A percentile compares a stretch with the other conserved stretches of the same genome.
phyloP scores from a whole-genome alignment of 2,329 filamentous ascomycete species.

The Didymella lethalis region DNA sequence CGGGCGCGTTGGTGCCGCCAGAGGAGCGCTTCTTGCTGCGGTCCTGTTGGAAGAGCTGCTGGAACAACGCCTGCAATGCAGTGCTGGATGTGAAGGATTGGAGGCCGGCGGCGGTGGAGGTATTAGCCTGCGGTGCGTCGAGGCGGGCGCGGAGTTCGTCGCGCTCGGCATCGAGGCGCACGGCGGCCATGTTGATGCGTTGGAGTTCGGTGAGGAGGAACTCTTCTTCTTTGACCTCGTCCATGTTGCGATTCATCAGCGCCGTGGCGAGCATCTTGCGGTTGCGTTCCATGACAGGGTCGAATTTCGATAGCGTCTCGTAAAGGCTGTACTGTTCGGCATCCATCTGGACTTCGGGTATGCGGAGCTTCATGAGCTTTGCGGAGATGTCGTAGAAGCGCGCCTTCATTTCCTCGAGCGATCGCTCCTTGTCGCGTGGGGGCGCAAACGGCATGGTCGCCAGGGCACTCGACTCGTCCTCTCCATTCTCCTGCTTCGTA shows the following conservation, averaged over 20 bases:
- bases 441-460: conserved; percentile 53
- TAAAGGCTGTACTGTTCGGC: conserved; percentile 82
- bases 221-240: conserved; percentile 92
- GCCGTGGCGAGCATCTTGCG: conserved; percentile 87
- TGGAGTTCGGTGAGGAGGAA: conserved; percentile 88
- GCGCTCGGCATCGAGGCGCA: conserved; percentile 86
- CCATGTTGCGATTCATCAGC: conserved; percentile 78
- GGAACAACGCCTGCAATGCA: conserved; percentile 79
- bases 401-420: conserved; percentile 89
- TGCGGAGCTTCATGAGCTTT: conserved; percentile 52
- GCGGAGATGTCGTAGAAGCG: conserved; percentile 87
- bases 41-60: conserved; percentile 82
- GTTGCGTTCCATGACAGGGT: conserved; percentile 77
- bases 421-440: conserved; percentile 62
- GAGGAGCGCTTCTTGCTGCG: conserved; percentile 83
- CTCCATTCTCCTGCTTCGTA: conserved; percentile 26
- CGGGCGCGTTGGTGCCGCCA: conserved; percentile 37
- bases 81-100: conserved; percentile 78
- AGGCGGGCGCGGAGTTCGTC: conserved; percentile 86
- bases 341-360: conserved; percentile 70
- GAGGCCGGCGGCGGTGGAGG: conserved; percentile 41
- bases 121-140: conserved; percentile 75
- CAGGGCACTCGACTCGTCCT: conserved; percentile 34
- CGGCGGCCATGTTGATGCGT: conserved; percentile 85
- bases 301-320: conserved; percentile 86